A percentile compares a stretch with the other conserved stretches of the same genome.
Evolutionary conservation across 2,329 filamentous ascomycete species (phyloP).

Genomic region (Pseudogymnoascus sp.): DNA sequence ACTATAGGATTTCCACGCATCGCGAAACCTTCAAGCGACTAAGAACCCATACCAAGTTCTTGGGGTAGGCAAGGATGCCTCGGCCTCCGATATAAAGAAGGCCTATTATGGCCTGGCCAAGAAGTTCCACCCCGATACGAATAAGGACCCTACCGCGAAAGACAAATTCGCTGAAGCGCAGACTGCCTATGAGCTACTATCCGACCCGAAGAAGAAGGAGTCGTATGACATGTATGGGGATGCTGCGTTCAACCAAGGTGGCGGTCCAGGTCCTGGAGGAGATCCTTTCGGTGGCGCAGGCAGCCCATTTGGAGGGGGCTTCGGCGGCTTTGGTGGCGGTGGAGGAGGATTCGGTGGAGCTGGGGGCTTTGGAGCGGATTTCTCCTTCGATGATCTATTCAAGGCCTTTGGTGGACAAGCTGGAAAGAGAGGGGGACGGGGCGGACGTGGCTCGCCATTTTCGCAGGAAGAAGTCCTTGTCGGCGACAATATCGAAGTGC

Average conservation of each 20-base stretch:
- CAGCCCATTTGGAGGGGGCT: constrained; percentile 54
- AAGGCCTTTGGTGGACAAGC: constrained; percentile 65
- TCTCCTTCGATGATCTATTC: constrained; percentile 96
- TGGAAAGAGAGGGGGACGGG: constrained; percentile 34
- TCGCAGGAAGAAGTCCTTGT: constrained; percentile 70
- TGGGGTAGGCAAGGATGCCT: constrained; percentile 75
- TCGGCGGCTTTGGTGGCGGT: constrained; percentile 45
- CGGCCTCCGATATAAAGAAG: constrained; percentile 87
- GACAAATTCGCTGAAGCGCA: constrained; percentile 93
- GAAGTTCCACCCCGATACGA: constrained; percentile 96
- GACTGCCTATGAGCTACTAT: constrained; percentile 85
- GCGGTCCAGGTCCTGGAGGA: constrained; percentile 51
- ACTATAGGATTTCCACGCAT: constrained; percentile 27
- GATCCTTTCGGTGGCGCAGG: constrained; percentile 57
- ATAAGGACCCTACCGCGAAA: constrained; percentile 89
- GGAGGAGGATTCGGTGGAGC: constrained; percentile 40
- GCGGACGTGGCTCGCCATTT: constrained; percentile 59
- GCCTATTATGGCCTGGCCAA: constrained; percentile 97
- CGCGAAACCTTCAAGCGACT: constrained; percentile 24
- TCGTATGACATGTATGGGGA: constrained; percentile 87
- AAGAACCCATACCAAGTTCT: constrained; percentile 83
- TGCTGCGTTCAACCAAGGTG: constrained; percentile 73
- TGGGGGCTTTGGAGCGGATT: constrained; percentile 69
- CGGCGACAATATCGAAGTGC: constrained; percentile 94
- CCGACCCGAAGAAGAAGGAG: constrained; percentile 86